Percentiles rank a stretch among this genome's conserved stretches.
Evolutionary conservation across 192 early-diverging fungal species (phyloP).

Genomic region (Funneliformis geosporum): DNA sequence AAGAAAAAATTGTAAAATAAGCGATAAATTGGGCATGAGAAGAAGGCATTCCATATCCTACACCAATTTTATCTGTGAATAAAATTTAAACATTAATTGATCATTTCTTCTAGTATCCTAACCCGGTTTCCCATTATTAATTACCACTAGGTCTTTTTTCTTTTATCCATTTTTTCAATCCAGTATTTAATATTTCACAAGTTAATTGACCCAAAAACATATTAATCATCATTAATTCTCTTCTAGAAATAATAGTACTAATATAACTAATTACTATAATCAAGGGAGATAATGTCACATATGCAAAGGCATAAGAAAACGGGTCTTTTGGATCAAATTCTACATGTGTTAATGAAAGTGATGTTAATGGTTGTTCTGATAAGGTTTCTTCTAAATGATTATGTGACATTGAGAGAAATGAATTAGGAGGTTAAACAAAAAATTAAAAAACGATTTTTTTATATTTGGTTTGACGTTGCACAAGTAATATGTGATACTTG

Average conservation of each 20-base stretch:
- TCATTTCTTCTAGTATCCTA: background rate
- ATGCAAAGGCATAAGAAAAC: constrained; percentile 62
- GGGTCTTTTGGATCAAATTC: constrained; percentile 62
- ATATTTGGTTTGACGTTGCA: background rate
- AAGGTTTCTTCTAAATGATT: constrained; percentile 36
- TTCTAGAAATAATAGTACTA: constrained; percentile 59
- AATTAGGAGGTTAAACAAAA: no score
- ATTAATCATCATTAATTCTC: constrained; percentile 57
- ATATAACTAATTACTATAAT: constrained; percentile 68
- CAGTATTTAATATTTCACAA: constrained; percentile 66
- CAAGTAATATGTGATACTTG: background rate
- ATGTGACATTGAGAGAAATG: background rate
- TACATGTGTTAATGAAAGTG: constrained; percentile 73
- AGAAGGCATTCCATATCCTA: constrained; percentile 85
- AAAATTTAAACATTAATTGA: background rate
- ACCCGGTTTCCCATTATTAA: background rate
- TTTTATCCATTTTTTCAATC: constrained; percentile 61
- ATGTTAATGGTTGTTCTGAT: constrained; percentile 42
- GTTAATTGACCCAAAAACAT: constrained; percentile 72
- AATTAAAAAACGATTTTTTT: background rate
- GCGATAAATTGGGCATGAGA: constrained; percentile 80
- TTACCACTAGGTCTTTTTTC: constrained; percentile 68
- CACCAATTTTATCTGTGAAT: constrained; percentile 60
- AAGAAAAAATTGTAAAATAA: constrained; percentile 64
- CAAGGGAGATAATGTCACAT: constrained; percentile 65